Evolutionary conservation across 495 filamentous ascomycete genomes (phyloP).

Genomic region (Thozetella sp.): DNA sequence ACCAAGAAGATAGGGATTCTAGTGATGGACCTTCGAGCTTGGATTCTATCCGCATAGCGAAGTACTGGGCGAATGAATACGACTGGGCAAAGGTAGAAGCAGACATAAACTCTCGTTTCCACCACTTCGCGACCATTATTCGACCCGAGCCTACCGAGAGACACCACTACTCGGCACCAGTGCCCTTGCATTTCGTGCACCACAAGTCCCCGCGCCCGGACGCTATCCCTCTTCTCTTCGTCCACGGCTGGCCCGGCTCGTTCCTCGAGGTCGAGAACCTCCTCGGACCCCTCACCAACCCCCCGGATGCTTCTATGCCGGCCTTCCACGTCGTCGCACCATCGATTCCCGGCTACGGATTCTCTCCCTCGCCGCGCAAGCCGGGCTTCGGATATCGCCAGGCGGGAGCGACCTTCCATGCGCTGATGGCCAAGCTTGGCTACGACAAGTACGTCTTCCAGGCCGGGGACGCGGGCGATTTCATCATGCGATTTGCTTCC

Average conservation of each 20-base stretch:
- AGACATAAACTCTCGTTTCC: neutral
- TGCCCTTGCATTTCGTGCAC: slow-evolving; percentile 8
- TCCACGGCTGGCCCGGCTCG: slow-evolving; percentile 69
- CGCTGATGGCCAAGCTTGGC: slow-evolving; percentile 66
- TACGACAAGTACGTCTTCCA: slow-evolving; percentile 62
- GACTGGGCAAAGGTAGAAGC: neutral
- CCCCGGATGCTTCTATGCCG: slow-evolving; percentile 38
- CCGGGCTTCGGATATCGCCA: slow-evolving; percentile 60
- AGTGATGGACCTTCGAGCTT: neutral
- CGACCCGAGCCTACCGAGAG: neutral
- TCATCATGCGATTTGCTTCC: slow-evolving; percentile 30
- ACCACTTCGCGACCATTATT: slow-evolving; percentile 5
- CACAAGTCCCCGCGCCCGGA: slow-evolving; percentile 17
- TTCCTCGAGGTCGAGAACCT: slow-evolving; percentile 69
- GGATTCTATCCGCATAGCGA: neutral
- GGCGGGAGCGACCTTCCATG: slow-evolving; percentile 62
- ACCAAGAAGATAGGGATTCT: neutral
- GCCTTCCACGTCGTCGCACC: slow-evolving; percentile 69
- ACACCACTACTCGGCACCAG: neutral
- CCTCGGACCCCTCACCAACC: slow-evolving; percentile 53
- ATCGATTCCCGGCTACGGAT: slow-evolving; percentile 70
- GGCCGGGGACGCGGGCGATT: slow-evolving; percentile 34
- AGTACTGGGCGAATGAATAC: slow-evolving; percentile 8
- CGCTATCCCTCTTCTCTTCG: slow-evolving; percentile 58
- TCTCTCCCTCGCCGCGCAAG: slow-evolving; percentile 51